These are phyloP conservation scores for Cyberlindnera americana DNA, from an alignment of 805 yeast species.

Conservation along the genomic window DNA sequence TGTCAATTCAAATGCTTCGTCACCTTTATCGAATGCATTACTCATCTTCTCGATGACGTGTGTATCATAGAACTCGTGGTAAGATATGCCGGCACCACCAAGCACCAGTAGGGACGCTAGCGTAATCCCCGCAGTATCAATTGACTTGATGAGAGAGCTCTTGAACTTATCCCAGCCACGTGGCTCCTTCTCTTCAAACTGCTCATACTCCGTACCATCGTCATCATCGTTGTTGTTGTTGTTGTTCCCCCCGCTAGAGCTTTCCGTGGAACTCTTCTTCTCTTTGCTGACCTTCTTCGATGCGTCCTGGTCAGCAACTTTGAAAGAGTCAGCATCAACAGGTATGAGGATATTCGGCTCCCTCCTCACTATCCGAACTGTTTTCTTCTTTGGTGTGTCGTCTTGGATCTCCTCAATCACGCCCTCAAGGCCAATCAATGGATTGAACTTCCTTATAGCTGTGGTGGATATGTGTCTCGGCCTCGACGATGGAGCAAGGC, in stretches of 20 bases:
- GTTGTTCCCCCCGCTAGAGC: neutral
- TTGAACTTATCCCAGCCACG: constrained; percentile 17
- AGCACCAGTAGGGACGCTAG: constrained; percentile 63
- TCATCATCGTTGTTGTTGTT: constrained; percentile 10
- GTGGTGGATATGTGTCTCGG: neutral
- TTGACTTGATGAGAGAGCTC: constrained; percentile 35
- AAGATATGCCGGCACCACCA: constrained; percentile 68
- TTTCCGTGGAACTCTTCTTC: neutral
- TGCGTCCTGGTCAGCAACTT: constrained; percentile 7
- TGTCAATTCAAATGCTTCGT: constrained; percentile 57
- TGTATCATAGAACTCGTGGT: constrained; percentile 56
- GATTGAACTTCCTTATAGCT: constrained; percentile 15
- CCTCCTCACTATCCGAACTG: constrained; percentile 8
- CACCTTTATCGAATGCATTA: constrained; percentile 63
- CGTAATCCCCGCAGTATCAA: constrained; percentile 71
- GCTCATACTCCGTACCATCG: constrained; percentile 12
- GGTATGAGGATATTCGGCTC: constrained; percentile 25
- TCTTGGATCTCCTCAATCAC: constrained; percentile 24
- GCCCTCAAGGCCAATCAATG: constrained; percentile 24
- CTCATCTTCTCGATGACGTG: constrained; percentile 65
- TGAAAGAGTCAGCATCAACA: constrained; percentile 19
- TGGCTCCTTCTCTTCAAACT: constrained; percentile 15
- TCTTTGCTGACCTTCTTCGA: neutral
- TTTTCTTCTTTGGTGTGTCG: constrained; percentile 12
- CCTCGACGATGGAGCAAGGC: too few relatives aligned